Base-by-base conservation (phyloP, 768 basidiomycete species). In the Boletus barrowsii region DNA sequence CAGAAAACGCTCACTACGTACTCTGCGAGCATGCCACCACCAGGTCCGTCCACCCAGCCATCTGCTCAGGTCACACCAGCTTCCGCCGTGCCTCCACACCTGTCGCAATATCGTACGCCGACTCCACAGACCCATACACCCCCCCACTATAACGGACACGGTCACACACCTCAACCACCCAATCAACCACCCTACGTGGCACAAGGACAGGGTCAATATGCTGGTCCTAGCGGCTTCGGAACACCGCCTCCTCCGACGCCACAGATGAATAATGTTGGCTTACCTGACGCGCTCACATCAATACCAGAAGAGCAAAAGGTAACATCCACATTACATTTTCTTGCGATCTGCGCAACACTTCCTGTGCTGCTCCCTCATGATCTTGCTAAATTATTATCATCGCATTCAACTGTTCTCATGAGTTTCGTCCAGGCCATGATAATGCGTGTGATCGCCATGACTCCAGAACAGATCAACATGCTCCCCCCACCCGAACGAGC, bases 361-460 rank as follows among this genome's bases (percentile, higher is more conserved):
- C 26, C 37, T 53, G 48, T 8, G 26, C 13, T 30, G 14, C 53
- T 22, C 13, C 37, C 5, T 49, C 30, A 14, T 43, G 22, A 44
- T 26, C 41, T 51, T 49, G 8, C 33, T 29, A 37, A 42, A 46
- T 42, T 48, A 45, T 53, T 18, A 42, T 44, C 42, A 17, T 53
- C 17, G 14, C 39, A 32, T 53, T 52, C 20, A n/a, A 46, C 36
- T 14, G 11, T 60, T 57, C 60, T 62, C 56, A 68, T 40, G 11
- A 42, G 18, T 18, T n/a, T 26, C 47, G 33, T 54, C 13, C 55
- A 86, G 87, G 81, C 81, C 37, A 82, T 92, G 71, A 83, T 95
- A 36, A 78, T 89, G 73, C 86, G 86, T 49, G 86, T 95, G 3
- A 63, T 94, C 51, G 75, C 81, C 35, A 88, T 98, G 85, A 88